Evolutionary conservation across 371 early-diverging fungal species (phyloP).

Genomic region (Apophysomyces sp.): DNA sequence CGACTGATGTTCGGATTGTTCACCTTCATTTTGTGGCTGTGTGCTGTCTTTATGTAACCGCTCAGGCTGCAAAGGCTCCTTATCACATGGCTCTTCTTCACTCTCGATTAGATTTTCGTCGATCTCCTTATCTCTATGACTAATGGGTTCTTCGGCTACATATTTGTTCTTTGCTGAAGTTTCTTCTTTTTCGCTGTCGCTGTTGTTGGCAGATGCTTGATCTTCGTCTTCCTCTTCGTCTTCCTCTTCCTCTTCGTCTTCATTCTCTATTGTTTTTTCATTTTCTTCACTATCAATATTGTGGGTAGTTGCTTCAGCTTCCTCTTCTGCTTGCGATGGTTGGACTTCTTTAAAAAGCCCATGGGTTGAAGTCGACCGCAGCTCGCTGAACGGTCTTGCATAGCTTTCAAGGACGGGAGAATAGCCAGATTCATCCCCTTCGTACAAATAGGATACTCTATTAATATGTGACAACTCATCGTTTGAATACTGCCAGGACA

Average conservation of each 20-base stretch:
- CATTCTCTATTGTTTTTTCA: background rate
- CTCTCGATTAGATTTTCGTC: background rate
- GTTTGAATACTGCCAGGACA: background rate
- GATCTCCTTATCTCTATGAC: background rate
- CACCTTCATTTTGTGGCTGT: background rate
- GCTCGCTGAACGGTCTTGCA: conserved; percentile 6
- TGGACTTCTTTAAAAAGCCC: background rate
- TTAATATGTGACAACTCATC: background rate
- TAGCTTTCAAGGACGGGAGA: conserved; percentile 20
- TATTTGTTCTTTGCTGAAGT: background rate
- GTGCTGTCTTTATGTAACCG: background rate
- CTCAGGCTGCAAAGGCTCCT: background rate
- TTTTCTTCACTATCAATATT: background rate
- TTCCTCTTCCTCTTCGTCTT: background rate
- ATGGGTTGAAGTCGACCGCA: background rate
- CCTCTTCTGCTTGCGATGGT: background rate
- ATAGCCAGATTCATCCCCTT: conserved; percentile 16
- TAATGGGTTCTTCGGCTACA: background rate
- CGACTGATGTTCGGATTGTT: background rate
- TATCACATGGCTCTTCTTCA: background rate
- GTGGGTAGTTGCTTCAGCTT: background rate
- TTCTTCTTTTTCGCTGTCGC: background rate
- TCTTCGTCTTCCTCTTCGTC: background rate
- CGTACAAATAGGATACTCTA: background rate
- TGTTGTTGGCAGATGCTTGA: background rate